These are phyloP conservation scores for Inga leiocalycina DNA, from an alignment of 306 rosid genomes.

Conservation along the genomic window DNA sequence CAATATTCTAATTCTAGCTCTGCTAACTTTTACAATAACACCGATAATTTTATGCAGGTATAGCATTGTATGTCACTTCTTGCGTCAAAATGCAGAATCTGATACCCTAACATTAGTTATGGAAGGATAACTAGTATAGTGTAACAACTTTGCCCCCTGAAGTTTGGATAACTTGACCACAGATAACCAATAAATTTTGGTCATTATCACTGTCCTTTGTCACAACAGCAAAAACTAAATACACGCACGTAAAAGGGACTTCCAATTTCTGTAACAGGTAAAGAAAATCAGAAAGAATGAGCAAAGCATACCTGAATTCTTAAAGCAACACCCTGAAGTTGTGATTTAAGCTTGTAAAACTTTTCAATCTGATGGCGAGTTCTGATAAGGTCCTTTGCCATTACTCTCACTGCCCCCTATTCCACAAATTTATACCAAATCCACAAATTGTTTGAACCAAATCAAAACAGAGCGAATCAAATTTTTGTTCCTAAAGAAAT, in stretches of 20 bases:
- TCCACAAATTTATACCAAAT: constrained; percentile 13
- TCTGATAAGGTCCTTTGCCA: constrained; percentile 93
- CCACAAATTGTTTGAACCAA: constrained; percentile 18
- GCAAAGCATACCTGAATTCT: constrained; percentile 72
- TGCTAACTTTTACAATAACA: background rate
- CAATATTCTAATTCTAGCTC: background rate
- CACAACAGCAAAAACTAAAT: background rate
- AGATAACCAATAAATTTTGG: background rate
- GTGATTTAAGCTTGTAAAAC: constrained; percentile 87
- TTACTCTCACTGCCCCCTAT: constrained; percentile 84
- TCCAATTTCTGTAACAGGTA: background rate
- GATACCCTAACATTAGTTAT: background rate
- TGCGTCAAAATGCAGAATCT: background rate
- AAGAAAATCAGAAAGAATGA: background rate
- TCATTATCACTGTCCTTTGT: background rate
- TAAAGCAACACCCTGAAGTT: constrained; percentile 85
- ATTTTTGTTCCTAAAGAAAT: background rate
- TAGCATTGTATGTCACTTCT: background rate
- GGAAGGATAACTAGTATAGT: background rate
- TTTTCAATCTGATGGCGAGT: constrained; percentile 92
- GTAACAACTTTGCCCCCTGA: background rate
- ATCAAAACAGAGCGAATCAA: constrained; percentile 18
- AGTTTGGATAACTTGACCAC: background rate
- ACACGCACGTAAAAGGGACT: background rate
- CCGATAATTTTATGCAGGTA: background rate